Percentiles rank a stretch among this genome's conserved stretches.
Conservation (phyloP, 1,139 yeast genomes). For the Saccharomycopsis phalli region DNA sequence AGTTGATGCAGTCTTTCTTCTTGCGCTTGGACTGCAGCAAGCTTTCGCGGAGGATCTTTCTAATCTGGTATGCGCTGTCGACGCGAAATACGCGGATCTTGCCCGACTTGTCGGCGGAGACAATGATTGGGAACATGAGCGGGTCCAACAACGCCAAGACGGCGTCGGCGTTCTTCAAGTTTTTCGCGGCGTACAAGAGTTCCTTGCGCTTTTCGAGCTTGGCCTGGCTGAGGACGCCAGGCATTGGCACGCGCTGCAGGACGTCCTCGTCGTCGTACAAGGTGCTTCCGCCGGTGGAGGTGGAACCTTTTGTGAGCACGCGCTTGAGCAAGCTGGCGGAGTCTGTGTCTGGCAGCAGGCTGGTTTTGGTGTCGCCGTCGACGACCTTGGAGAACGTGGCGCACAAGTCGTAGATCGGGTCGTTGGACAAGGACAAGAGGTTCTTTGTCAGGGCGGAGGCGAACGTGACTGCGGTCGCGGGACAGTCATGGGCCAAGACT, state of each 20-base stretch:
- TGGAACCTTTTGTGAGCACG: slow-evolving; percentile 1
- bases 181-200: background rate
- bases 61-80: slow-evolving; percentile 49
- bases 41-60: slow-evolving; percentile 27
- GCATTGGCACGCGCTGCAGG: too few relatives aligned
- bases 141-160: slow-evolving; percentile 24
- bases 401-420: slow-evolving; percentile 61
- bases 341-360: background rate
- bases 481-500: slow-evolving; percentile 69
- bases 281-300: slow-evolving; percentile 5
- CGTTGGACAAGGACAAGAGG: slow-evolving; percentile 63
- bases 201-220: background rate
- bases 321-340: slow-evolving; percentile 1
- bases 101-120: slow-evolving; percentile 73
- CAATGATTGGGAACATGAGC: slow-evolving; percentile 34
- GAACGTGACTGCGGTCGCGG: slow-evolving; percentile 67
- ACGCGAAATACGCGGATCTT: slow-evolving; percentile 69
- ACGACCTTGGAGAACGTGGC: slow-evolving; percentile 30
- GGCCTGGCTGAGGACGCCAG: background rate
- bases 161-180: slow-evolving; percentile 11
- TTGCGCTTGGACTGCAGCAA: slow-evolving; percentile 19
- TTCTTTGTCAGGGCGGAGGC: slow-evolving; percentile 71
- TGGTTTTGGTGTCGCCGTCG: slow-evolving; percentile 23
- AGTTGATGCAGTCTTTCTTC: slow-evolving; percentile 9
- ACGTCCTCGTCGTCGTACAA: background rate